These are phyloP conservation scores for Phaeomoniella chlamydospora DNA, from an alignment of 2,329 filamentous ascomycete genomes.

Conservation along the genomic window DNA sequence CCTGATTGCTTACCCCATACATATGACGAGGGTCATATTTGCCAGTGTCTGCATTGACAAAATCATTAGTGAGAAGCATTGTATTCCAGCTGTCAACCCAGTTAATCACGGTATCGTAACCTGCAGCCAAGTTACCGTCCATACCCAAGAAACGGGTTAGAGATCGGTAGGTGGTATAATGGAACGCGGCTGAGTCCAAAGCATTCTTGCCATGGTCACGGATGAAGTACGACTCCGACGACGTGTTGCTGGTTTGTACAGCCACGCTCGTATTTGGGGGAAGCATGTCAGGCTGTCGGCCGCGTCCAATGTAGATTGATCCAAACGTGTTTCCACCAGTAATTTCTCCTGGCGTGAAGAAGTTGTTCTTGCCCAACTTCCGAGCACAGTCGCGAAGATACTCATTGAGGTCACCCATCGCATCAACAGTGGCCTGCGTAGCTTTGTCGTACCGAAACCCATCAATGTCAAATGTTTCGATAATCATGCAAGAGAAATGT, in stretches of 20 bases:
- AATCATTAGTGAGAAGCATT: conserved; percentile 43
- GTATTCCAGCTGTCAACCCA: conserved; percentile 42
- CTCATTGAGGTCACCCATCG: conserved; percentile 42
- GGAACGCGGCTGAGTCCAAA: conserved; percentile 46
- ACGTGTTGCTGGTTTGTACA: conserved; percentile 30
- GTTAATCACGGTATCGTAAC: conserved; percentile 38
- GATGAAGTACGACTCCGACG: conserved; percentile 32
- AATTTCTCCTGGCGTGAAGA: conserved; percentile 50
- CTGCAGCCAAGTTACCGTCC: conserved; percentile 40
- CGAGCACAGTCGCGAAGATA: conserved; percentile 43
- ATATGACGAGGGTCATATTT: conserved; percentile 50
- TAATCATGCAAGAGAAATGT: conserved; percentile 49
- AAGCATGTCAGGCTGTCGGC: conserved; percentile 40
- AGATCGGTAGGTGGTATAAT: conserved; percentile 50
- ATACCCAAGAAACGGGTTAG: conserved; percentile 47
- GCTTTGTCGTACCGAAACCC: conserved; percentile 55
- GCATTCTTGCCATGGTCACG: conserved; percentile 31
- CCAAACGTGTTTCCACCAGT: conserved; percentile 47
- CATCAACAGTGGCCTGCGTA: conserved; percentile 47
- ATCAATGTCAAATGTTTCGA: conserved; percentile 49
- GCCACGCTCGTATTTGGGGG: conserved; percentile 32
- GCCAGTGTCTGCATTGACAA: conserved; percentile 45
- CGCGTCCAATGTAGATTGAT: conserved; percentile 47
- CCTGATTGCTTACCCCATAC: conserved; percentile 51
- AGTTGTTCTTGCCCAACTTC: conserved; percentile 45